These are phyloP conservation scores for Colletotrichum costaricense DNA, from an alignment of 2,329 filamentous ascomycete species.

Conservation along the genomic window DNA sequence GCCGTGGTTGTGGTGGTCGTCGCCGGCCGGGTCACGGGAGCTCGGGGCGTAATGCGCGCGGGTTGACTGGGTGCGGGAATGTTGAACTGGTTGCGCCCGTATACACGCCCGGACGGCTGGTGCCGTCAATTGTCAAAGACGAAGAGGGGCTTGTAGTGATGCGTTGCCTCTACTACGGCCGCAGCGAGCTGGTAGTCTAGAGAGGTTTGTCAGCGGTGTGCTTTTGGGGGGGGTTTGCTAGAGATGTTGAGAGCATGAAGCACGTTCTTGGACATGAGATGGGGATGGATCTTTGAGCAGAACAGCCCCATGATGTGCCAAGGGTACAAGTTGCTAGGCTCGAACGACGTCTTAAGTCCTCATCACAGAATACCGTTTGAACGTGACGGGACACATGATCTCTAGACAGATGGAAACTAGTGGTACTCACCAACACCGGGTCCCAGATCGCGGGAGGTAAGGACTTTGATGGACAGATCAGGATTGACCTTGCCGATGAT, in stretches of 20 bases:
- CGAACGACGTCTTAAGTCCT: not conserved
- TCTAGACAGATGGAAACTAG: not conserved
- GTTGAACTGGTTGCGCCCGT: slow-evolving; percentile 42
- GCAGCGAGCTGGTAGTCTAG: slow-evolving; percentile 81
- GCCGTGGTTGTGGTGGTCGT: slow-evolving; percentile 13
- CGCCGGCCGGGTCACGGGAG: slow-evolving; percentile 54
- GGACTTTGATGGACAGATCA: slow-evolving; percentile 77
- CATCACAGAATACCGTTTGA: not conserved
- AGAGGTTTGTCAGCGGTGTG: not conserved
- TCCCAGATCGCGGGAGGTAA: slow-evolving; percentile 78
- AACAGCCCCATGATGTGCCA: not conserved
- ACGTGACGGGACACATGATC: not conserved
- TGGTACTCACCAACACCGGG: slow-evolving; percentile 71
- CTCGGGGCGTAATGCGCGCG: slow-evolving; percentile 42
- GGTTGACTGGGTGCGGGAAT: slow-evolving; percentile 38
- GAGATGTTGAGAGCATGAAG: not conserved
- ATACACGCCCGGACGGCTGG: slow-evolving; percentile 37
- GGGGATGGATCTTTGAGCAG: not conserved
- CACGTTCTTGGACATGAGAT: not conserved
- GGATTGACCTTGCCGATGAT: slow-evolving; percentile 83
- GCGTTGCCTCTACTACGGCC: slow-evolving; percentile 86
- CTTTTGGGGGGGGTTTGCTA: not conserved
- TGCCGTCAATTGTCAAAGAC: slow-evolving; percentile 63
- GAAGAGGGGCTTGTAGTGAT: slow-evolving; percentile 85
- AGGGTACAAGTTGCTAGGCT: not conserved